Base-by-base conservation (phyloP, 73 alveolate genomes). In the Uronychia binucleata region DNA sequence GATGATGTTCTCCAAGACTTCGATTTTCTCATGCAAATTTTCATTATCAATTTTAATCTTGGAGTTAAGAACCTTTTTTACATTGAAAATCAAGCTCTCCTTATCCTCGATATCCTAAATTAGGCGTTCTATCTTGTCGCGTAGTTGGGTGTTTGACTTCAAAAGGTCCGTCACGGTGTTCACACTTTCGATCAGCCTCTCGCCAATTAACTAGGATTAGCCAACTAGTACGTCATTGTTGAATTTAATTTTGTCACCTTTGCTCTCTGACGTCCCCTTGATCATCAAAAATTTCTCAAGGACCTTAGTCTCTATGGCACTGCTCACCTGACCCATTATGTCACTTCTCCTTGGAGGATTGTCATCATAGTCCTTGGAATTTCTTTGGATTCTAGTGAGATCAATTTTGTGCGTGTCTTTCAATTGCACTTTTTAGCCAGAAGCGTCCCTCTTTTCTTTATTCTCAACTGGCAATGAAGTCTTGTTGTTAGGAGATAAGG, bases 391-490 rank as follows among this genome's bases (percentile, higher is more conserved):
- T n/a, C n/a, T n/a, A n/a, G n/a, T n/a, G n/a, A n/a, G n/a, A n/a
- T n/a, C n/a, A n/a, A n/a, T n/a, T n/a, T n/a, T n/a, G n/a, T n/a
- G n/a, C n/a, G n/a, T n/a, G n/a, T n/a, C n/a, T n/a, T n/a, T n/a
- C n/a, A n/a, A n/a, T n/a, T n/a, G n/a, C n/a, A n/a, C n/a, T n/a
- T n/a, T n/a, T n/a, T n/a, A n/a, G n/a, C n/a, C n/a, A n/a, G n/a
- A n/a, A 29, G 91, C 91, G 30, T 85, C 91, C 77, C 34, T 74
- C 46, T 85, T 85, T 57, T 85, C 80, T 35, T 85, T 85, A 29
- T 85, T 86, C 31, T 85, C n/a, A 57, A 57, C 11, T 34, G n/a
- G 74, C 30, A 19, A 83, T 28, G 60, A 75, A 83, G 79, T 30
- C 26, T 34, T 11, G 59, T 33, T 26, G 30, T 14, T 80, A 13